A percentile compares a stretch with the other conserved stretches of the same genome.
Conservation (phyloP, 192 early-diverging fungal genomes). For the Spizellomyces sp. region DNA sequence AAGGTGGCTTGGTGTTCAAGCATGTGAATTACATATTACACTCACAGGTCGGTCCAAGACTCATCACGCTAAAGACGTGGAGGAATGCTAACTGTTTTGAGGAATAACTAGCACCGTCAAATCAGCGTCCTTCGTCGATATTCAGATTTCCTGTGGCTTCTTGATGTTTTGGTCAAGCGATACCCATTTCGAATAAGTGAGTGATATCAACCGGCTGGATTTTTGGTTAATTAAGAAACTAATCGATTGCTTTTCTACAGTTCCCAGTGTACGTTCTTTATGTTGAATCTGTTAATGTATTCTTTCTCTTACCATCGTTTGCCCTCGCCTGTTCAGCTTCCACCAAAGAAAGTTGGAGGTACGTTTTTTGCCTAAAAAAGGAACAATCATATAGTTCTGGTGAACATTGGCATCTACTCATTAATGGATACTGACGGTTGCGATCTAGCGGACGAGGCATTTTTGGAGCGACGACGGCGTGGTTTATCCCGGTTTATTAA, state of each 20-base stretch:
- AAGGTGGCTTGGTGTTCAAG: conserved; percentile 72
- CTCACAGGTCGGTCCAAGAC: conserved; percentile 52
- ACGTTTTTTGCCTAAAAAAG: conserved; percentile 20
- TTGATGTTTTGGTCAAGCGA: conserved; percentile 71
- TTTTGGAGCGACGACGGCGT: conserved; percentile 71
- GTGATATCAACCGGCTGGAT: neutral
- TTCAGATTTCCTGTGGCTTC: conserved; percentile 90
- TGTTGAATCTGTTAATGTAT: neutral
- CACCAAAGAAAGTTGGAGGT: conserved; percentile 88
- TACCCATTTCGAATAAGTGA: conserved; percentile 78
- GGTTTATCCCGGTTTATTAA: conserved; percentile 74
- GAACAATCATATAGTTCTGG: neutral
- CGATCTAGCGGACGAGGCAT: conserved; percentile 59
- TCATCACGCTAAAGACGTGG: too few species aligned
- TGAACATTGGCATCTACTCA: conserved; percentile 6
- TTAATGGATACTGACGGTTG: neutral
- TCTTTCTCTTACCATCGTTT: neutral
- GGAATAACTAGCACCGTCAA: conserved; percentile 33
- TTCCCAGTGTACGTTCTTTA: conserved; percentile 32
- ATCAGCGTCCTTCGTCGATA: conserved; percentile 77
- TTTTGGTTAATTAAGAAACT: conserved; percentile 1
- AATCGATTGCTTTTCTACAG: conserved; percentile 26
- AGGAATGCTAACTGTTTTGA: too few species aligned
- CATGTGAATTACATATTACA: conserved; percentile 87
- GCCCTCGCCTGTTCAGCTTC: conserved; percentile 57